Evolutionary conservation across 1,284 basidiomycete species (phyloP).

Genomic region (Rhodotorula sp.): DNA sequence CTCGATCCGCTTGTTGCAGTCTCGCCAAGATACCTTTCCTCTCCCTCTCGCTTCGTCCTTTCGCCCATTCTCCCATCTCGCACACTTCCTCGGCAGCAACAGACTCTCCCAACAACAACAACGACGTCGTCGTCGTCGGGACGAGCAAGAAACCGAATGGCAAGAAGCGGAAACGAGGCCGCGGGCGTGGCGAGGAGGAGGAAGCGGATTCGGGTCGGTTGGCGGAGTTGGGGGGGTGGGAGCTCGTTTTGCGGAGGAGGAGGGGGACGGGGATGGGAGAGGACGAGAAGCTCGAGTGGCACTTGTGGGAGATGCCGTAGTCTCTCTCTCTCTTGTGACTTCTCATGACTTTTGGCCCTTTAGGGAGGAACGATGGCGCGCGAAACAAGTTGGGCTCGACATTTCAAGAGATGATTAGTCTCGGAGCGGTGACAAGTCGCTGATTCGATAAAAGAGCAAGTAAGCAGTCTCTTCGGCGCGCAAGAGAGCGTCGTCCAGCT

Average conservation of each 20-base stretch:
- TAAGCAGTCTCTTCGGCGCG: slow-evolving; percentile 6
- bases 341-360: no score
- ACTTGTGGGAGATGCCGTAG: slow-evolving; percentile 27
- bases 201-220: slow-evolving; percentile 16
- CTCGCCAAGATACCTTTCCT: slow-evolving; percentile 12
- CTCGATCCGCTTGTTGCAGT: neutral
- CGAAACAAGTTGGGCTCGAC: neutral
- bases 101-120: no score
- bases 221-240: slow-evolving; percentile 22
- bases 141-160: slow-evolving; percentile 32
- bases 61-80: slow-evolving; percentile 30
- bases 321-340: no score
- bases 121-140: slow-evolving; percentile 12
- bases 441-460: slow-evolving; percentile 20
- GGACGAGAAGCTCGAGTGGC: slow-evolving; percentile 7
- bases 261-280: no score
- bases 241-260: slow-evolving; percentile 10
- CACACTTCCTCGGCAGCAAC: slow-evolving; percentile 17
- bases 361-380: neutral
- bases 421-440: neutral
- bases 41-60: slow-evolving; percentile 16
- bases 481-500: neutral
- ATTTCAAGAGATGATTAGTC: neutral
- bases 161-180: slow-evolving; percentile 34
- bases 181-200: slow-evolving; percentile 38